These are phyloP conservation scores for Starmerella sp. DNA, from an alignment of 805 yeast genomes.

Conservation along the genomic window DNA sequence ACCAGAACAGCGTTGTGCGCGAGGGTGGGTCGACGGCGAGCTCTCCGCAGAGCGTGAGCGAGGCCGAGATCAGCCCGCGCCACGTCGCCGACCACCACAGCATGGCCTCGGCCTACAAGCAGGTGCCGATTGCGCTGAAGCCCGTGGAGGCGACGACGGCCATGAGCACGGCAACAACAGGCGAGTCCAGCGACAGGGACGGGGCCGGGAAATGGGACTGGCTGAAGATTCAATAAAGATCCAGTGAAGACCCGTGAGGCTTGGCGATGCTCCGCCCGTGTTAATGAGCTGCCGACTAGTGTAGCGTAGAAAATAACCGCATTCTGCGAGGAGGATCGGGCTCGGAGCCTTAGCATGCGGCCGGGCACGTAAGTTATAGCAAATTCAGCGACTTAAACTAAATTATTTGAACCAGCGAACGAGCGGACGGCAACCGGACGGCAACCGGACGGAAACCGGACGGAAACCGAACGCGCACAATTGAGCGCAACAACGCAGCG, in stretches of 20 bases:
- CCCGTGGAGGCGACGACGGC: slow-evolving; percentile 23
- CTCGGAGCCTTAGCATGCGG: background rate
- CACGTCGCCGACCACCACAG: background rate
- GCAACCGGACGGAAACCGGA: too few species aligned
- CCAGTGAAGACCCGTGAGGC: slow-evolving; percentile 8
- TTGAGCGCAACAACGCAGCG: too few species aligned
- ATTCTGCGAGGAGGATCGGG: background rate
- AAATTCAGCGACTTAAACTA: background rate
- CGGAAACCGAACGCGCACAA: too few species aligned
- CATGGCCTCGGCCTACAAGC: background rate
- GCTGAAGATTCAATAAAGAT: slow-evolving; percentile 18
- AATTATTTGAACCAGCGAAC: background rate
- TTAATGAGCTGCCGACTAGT: background rate
- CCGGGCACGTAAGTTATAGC: background rate
- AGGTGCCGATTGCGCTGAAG: slow-evolving; percentile 22
- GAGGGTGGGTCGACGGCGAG: background rate
- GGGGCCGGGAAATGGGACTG: slow-evolving; percentile 24
- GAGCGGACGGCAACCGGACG: too few species aligned
- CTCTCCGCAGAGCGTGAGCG: background rate
- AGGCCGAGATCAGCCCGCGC: background rate
- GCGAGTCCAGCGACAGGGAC: background rate
- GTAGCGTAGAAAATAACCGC: background rate
- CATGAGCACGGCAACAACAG: slow-evolving; percentile 10
- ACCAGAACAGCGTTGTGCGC: background rate
- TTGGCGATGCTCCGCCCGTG: background rate